These are phyloP conservation scores for Phellinidium pouzarii DNA, from an alignment of 1,284 basidiomycete species.

Conservation along the genomic window DNA sequence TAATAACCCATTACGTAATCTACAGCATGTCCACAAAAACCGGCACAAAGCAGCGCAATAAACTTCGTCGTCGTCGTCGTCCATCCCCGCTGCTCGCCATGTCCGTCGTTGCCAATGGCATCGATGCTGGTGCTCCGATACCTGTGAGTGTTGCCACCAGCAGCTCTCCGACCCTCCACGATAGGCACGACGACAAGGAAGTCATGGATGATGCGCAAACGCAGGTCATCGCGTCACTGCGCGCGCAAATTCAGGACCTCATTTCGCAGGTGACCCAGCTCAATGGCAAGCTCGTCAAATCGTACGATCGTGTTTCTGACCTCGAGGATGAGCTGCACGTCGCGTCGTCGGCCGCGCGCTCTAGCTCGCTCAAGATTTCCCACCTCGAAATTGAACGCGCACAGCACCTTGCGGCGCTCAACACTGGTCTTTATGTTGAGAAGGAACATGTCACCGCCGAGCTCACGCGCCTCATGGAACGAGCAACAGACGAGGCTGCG, in stretches of 20 bases:
- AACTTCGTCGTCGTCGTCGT: conserved; percentile 16
- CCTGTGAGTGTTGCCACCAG: conserved; percentile 10
- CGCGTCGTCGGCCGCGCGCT: conserved; percentile 48
- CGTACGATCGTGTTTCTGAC: conserved; percentile 88
- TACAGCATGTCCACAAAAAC: conserved; percentile 6
- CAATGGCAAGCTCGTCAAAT: conserved; percentile 87
- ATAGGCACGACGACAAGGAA: conserved; percentile 3
- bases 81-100: conserved; percentile 12
- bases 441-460: conserved; percentile 86
- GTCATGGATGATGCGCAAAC: conserved; percentile 51
- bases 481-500: conserved; percentile 89
- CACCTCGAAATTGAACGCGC: conserved; percentile 71
- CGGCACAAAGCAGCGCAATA: conserved; percentile 17
- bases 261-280: conserved; percentile 86
- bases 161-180: conserved; percentile 13
- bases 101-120: conserved; percentile 13
- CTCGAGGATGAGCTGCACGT: conserved; percentile 88
- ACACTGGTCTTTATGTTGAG: conserved; percentile 89
- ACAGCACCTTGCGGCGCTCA: conserved; percentile 72
- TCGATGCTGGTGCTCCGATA: not conserved
- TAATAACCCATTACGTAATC: conserved; percentile 15
- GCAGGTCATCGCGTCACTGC: conserved; percentile 72
- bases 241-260: conserved; percentile 78
- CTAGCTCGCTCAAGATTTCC: conserved; percentile 55
- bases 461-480: conserved; percentile 90